These are phyloP conservation scores for Quercus tomentella DNA, from an alignment of 331 rosid species.

Conservation along the genomic window DNA sequence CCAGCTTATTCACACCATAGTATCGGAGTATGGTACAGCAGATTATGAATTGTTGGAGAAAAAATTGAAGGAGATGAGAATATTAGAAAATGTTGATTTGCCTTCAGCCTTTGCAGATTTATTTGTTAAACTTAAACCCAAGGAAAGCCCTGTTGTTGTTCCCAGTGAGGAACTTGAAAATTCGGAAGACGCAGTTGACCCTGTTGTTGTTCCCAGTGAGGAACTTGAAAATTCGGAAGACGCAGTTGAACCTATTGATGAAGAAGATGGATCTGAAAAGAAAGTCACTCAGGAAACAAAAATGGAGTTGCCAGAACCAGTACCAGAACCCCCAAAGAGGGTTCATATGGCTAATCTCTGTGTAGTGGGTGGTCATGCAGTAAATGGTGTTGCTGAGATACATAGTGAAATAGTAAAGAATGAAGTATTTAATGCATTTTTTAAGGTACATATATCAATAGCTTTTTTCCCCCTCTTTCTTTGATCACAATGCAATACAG, in stretches of 20 bases:
- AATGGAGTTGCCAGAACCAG: conserved; percentile 49
- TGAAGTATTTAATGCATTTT: conserved; percentile 87
- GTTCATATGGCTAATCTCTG: conserved; percentile 97
- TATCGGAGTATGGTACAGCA: conserved; percentile 63
- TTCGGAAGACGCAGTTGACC: conserved; percentile 16
- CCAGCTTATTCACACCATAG: conserved; percentile 70
- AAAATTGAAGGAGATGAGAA: conserved; percentile 87
- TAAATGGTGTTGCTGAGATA: conserved; percentile 99
- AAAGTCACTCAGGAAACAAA: conserved; percentile 32
- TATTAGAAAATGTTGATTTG: conserved; percentile 86
- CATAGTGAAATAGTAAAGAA: conserved; percentile 95
- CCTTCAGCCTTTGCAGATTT: conserved; percentile 62
- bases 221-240: conserved; percentile 17
- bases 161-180: conserved; percentile 9
- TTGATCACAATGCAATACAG: not conserved
- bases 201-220: not conserved
- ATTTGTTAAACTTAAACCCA: conserved; percentile 48
- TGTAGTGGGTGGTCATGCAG: conserved; percentile 97
- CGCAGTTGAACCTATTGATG: conserved; percentile 21
- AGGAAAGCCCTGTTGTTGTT: conserved; percentile 27
- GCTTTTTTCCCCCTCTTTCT: not conserved
- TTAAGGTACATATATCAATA: conserved; percentile 45
- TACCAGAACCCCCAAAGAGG: conserved; percentile 75
- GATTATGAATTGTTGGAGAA: conserved; percentile 58
- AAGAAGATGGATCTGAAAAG: conserved; percentile 32